phyloP scores from a whole-genome alignment of 2,329 filamentous ascomycete species.

The Alternaria consortialis region DNA sequence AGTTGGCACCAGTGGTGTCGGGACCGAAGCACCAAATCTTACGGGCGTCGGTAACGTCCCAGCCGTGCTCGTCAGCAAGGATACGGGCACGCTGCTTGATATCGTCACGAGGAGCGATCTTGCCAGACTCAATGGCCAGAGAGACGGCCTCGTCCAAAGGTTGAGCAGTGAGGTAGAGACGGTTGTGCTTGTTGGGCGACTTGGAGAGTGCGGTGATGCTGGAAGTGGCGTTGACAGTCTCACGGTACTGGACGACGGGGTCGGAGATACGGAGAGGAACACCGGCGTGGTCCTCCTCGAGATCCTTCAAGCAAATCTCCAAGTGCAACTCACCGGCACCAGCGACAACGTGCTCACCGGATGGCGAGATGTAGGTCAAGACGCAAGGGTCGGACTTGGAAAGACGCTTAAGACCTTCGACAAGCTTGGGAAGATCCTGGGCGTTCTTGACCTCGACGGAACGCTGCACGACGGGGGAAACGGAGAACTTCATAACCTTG shows the following conservation, averaged over 20 bases:
- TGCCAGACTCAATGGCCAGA: slow-evolving; percentile 88
- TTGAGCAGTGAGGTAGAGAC: slow-evolving; percentile 94
- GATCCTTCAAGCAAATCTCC: slow-evolving; percentile 99
- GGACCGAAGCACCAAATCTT: slow-evolving; percentile 99
- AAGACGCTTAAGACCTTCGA: slow-evolving; percentile 99
- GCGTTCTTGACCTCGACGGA: slow-evolving; percentile 99
- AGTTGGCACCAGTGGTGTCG: slow-evolving; percentile 96
- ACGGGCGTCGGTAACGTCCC: slow-evolving; percentile 99
- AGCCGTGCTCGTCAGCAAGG: slow-evolving; percentile 95
- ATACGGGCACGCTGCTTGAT: slow-evolving; percentile 98
- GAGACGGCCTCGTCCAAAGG: slow-evolving; percentile 92
- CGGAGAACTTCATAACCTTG: slow-evolving; percentile 99
- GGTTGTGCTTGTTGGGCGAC: slow-evolving; percentile 99
- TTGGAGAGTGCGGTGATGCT: slow-evolving; percentile 98
- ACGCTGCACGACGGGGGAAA: slow-evolving; percentile 97
- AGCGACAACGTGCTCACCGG: slow-evolving; percentile 98
- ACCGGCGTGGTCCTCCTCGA: slow-evolving; percentile 98
- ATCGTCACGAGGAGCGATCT: slow-evolving; percentile 94
- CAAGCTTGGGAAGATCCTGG: slow-evolving; percentile 98
- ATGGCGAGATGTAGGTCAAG: slow-evolving; percentile 85
- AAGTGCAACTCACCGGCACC: slow-evolving; percentile 99
- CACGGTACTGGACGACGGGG: slow-evolving; percentile 98
- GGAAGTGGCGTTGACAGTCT: slow-evolving; percentile 85
- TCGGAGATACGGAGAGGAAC: slow-evolving; percentile 97
- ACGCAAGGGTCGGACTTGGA: slow-evolving; percentile 99